Evolutionary conservation across 1,139 yeast species (phyloP).

Genomic region (Nakaseomyces kungkrabaensis): DNA sequence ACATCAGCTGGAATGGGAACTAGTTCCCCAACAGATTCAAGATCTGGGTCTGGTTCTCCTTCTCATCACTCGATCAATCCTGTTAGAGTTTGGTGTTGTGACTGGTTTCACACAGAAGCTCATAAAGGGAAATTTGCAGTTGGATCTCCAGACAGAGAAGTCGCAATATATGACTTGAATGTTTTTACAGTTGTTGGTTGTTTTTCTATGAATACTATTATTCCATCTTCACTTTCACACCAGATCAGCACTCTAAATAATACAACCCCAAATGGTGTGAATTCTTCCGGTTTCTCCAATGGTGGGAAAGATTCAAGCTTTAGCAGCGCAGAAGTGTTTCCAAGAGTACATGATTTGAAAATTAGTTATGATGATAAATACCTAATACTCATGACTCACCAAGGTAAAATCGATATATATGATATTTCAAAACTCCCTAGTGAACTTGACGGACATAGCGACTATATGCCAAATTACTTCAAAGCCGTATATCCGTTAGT

Average conservation of each 20-base stretch:
- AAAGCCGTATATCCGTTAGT: conserved; percentile 10
- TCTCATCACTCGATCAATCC: conserved; percentile 13
- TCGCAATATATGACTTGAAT: conserved; percentile 48
- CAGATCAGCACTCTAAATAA: background rate
- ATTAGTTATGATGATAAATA: conserved; percentile 55
- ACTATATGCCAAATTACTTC: background rate
- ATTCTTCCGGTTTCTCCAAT: background rate
- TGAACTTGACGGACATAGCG: background rate
- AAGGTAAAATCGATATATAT: conserved; percentile 37
- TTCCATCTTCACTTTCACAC: background rate
- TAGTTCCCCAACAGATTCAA: conserved; percentile 4
- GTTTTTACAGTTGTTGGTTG: conserved; percentile 32
- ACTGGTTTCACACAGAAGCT: conserved; percentile 47
- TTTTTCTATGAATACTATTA: conserved; percentile 1
- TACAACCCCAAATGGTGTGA: background rate
- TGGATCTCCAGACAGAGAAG: conserved; percentile 71
- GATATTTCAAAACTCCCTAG: conserved; percentile 11
- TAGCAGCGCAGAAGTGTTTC: conserved; percentile 30
- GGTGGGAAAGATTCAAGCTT: conserved; percentile 6
- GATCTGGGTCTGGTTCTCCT: conserved; percentile 5
- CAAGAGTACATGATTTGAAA: conserved; percentile 60
- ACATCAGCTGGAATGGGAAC: background rate
- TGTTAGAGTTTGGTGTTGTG: conserved; percentile 53
- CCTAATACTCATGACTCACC: conserved; percentile 55
- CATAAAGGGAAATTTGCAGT: conserved; percentile 46